phyloP scores from a whole-genome alignment of 805 yeast genomes.

The Pichia nakasei region DNA sequence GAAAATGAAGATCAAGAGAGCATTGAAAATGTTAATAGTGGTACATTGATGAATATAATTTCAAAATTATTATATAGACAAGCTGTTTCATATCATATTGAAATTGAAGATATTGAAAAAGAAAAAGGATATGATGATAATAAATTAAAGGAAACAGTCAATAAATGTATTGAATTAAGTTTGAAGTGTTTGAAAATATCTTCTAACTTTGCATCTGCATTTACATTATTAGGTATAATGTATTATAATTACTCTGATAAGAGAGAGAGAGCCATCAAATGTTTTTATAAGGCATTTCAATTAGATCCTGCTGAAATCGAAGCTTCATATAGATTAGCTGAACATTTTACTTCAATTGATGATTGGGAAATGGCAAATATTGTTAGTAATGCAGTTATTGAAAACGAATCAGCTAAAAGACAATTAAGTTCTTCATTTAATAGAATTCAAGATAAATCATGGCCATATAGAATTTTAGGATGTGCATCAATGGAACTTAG shows the following conservation, averaged over 20 bases:
- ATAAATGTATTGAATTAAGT: slow-evolving; percentile 26
- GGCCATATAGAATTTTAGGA: slow-evolving; percentile 91
- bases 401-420: slow-evolving; percentile 52
- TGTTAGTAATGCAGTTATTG: slow-evolving; percentile 56
- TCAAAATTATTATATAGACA: slow-evolving; percentile 65
- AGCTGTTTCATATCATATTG: slow-evolving; percentile 52
- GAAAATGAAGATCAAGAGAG: slow-evolving; percentile 5
- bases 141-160: neutral
- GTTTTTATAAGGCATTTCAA: slow-evolving; percentile 86
- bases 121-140: neutral
- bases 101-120: slow-evolving; percentile 14
- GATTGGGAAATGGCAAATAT: slow-evolving; percentile 86
- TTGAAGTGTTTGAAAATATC: slow-evolving; percentile 55
- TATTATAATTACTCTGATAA: slow-evolving; percentile 55
- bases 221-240: slow-evolving; percentile 71
- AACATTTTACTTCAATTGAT: slow-evolving; percentile 51
- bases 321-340: slow-evolving; percentile 68
- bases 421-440: slow-evolving; percentile 19
- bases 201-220: slow-evolving; percentile 67
- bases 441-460: slow-evolving; percentile 34
- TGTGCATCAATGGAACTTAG: slow-evolving; percentile 63
- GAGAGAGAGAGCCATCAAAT: slow-evolving; percentile 62
- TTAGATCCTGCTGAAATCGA: slow-evolving; percentile 64
- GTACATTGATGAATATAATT: slow-evolving; percentile 39
- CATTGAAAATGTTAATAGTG: too few relatives aligned